These are phyloP conservation scores for Juglanconis juglandina DNA, from an alignment of 2,329 filamentous ascomycete genomes.

Conservation along the genomic window DNA sequence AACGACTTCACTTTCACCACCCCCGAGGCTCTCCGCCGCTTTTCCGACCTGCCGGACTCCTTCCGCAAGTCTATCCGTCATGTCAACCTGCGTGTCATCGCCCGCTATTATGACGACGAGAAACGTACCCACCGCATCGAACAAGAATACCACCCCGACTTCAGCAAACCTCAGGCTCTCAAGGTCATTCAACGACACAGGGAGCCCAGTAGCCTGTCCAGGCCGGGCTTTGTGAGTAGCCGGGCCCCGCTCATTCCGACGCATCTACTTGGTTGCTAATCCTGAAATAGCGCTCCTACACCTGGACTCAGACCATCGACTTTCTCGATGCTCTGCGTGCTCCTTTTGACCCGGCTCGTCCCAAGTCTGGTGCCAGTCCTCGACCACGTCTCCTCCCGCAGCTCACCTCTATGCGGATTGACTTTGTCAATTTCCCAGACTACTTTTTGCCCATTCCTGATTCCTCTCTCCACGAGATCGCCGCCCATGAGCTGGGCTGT, in stretches of 20 bases:
- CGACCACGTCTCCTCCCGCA: conserved; percentile 45
- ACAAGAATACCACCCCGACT: conserved; percentile 39
- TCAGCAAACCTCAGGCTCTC: conserved; percentile 40
- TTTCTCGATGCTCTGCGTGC: conserved; percentile 50
- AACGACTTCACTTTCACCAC: conserved; percentile 55
- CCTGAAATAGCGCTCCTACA: conserved; percentile 41
- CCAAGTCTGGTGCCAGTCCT: conserved; percentile 24
- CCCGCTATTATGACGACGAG: conserved; percentile 53
- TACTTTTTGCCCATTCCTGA: conserved; percentile 43
- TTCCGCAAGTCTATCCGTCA: conserved; percentile 43
- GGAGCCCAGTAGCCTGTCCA: conserved; percentile 40
- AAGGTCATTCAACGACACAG: conserved; percentile 40
- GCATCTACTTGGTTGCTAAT: background rate
- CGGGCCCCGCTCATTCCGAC: background rate
- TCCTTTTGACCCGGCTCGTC: conserved; percentile 42
- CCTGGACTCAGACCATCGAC: conserved; percentile 52
- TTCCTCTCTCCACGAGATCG: conserved; percentile 48
- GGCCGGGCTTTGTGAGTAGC: conserved; percentile 40
- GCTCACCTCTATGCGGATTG: conserved; percentile 46
- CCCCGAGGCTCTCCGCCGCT: conserved; percentile 46
- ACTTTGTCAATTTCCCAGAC: conserved; percentile 53
- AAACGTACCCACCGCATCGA: conserved; percentile 39
- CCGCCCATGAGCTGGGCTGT: conserved; percentile 51
- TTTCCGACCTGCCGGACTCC: conserved; percentile 41
- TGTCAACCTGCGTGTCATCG: conserved; percentile 51